Base-by-base conservation (phyloP, 768 basidiomycete species). In the Butyriboletus loyo region DNA sequence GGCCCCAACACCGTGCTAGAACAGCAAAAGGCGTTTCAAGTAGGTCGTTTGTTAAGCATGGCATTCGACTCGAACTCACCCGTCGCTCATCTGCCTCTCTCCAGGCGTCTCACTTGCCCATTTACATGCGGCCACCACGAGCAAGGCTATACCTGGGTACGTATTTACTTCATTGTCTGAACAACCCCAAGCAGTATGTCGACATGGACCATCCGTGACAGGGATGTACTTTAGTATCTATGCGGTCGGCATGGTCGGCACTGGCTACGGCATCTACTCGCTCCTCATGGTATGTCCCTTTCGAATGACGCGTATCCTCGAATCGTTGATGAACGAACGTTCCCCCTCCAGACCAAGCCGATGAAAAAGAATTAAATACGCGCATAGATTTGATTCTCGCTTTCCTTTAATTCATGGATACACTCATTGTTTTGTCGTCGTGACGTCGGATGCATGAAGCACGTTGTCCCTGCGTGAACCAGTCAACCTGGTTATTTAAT, bases 21-120 rank as follows among this genome's bases (percentile, higher is more conserved):
- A 72, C 84, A 72, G 66, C 89, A 91, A 72, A 81, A 72, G 73
- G 54, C 65, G 40, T 77, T 82, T 68, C 89, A 91, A 77, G 89
- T 89, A 53, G 32, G 67, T 44, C 36, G 9, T 17, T 1, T 1
- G 9, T 38, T 28, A 13, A 44, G n/a, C n/a, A n/a, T n/a, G n/a
- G n/a, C 24, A 3, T 24, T 1, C 11, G 15, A 22, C n/a, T 11
- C 17, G 19, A 32, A 25, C 17, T n/a, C n/a, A 47, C 51, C 21
- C 41, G 27, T 39, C 46, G 54, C 54, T 44, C 56, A 56, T 50
- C 50, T 19, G 7, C 10, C 15, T 38, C 39, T 49, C 46, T 49
- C 68, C 52, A 66, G 62, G 47, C 66, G 24, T 73, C 82, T 46
- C 69, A 76, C 59, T 71, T 69, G 49, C 79, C 81, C 46, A 67